These are phyloP conservation scores for Chaetothyriales sp. DNA, from an alignment of 2,329 filamentous ascomycete genomes.

Conservation along the genomic window DNA sequence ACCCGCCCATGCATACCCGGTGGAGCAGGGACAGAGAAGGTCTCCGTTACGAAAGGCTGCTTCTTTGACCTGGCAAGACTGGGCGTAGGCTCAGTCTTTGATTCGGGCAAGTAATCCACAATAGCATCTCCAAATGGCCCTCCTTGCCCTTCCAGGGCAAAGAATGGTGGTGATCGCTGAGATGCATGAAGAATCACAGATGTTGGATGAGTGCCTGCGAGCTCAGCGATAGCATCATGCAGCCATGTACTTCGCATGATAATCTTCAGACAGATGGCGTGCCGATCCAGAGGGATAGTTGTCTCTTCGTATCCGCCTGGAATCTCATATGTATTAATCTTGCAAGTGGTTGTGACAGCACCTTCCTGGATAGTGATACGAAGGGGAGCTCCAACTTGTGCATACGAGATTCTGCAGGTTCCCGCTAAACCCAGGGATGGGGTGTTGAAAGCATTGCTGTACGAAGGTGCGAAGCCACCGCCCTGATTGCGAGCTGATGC, in stretches of 20 bases:
- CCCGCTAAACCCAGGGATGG: slow-evolving; percentile 72
- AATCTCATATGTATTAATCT: slow-evolving; percentile 69
- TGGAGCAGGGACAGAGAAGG: slow-evolving; percentile 43
- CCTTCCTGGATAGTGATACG: slow-evolving; percentile 76
- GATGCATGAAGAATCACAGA: slow-evolving; percentile 56
- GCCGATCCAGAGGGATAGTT: slow-evolving; percentile 77
- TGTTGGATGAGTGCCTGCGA: slow-evolving; percentile 54
- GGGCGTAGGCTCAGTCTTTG: slow-evolving; percentile 27
- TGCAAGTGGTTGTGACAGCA: slow-evolving; percentile 76
- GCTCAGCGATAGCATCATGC: slow-evolving; percentile 38
- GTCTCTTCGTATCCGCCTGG: slow-evolving; percentile 39
- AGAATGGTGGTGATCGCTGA: slow-evolving; percentile 48
- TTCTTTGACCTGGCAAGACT: slow-evolving; percentile 21
- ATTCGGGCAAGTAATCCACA: slow-evolving; percentile 45
- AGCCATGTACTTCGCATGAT: slow-evolving; percentile 61
- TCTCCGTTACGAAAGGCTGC: slow-evolving; percentile 33
- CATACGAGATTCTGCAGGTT: slow-evolving; percentile 72
- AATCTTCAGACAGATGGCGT: slow-evolving; percentile 73
- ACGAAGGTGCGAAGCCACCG: slow-evolving; percentile 27
- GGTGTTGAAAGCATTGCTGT: slow-evolving; percentile 62
- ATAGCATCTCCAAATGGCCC: slow-evolving; percentile 45
- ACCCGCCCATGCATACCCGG: slow-evolving; percentile 46
- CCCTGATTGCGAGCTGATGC: slow-evolving; percentile 28
- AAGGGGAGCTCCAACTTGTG: slow-evolving; percentile 60
- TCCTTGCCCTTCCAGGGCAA: slow-evolving; percentile 57